These are phyloP conservation scores for Ophiostoma novo-ulmi DNA, from an alignment of 2,329 filamentous ascomycete species.

Conservation along the genomic window DNA sequence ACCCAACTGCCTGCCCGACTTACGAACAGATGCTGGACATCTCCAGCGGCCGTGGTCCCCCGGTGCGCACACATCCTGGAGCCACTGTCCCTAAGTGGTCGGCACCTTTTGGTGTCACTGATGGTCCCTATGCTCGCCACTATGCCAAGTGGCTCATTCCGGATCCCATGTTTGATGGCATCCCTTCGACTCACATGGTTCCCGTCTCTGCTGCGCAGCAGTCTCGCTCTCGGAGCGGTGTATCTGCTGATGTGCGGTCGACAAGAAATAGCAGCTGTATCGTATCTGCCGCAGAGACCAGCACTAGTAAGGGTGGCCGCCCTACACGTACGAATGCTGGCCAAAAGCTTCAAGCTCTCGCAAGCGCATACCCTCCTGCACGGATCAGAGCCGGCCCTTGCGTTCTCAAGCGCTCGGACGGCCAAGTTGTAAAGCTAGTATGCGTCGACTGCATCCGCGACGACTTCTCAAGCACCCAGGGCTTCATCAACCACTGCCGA, in stretches of 20 bases:
- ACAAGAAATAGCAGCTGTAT: constrained; percentile 62
- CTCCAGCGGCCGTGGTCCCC: constrained; percentile 67
- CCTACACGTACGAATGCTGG: constrained; percentile 47
- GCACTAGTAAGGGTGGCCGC: constrained; percentile 45
- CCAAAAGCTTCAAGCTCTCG: constrained; percentile 63
- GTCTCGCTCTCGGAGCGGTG: constrained; percentile 39
- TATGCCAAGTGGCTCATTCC: constrained; percentile 94
- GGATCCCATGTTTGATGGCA: constrained; percentile 78
- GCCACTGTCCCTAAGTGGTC: constrained; percentile 69
- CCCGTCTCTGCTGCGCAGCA: constrained; percentile 39
- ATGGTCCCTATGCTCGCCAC: constrained; percentile 90
- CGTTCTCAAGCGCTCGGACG: constrained; percentile 79
- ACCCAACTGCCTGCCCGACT: constrained; percentile 65
- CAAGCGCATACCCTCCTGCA: constrained; percentile 64
- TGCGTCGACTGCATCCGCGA: constrained; percentile 83
- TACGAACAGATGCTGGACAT: constrained; percentile 65
- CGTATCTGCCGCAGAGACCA: constrained; percentile 44
- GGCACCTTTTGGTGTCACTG: constrained; percentile 81
- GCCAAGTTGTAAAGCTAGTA: constrained; percentile 80
- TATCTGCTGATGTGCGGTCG: constrained; percentile 63
- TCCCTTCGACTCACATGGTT: constrained; percentile 31
- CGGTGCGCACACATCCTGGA: constrained; percentile 57
- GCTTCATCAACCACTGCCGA: constrained; percentile 98
- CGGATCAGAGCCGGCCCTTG: constrained; percentile 81
- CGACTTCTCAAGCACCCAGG: constrained; percentile 93